Evolutionary conservation across 225 moss, liverwort and hornwort genomes (phyloP).

Genomic region (Lunularia cruciata): DNA sequence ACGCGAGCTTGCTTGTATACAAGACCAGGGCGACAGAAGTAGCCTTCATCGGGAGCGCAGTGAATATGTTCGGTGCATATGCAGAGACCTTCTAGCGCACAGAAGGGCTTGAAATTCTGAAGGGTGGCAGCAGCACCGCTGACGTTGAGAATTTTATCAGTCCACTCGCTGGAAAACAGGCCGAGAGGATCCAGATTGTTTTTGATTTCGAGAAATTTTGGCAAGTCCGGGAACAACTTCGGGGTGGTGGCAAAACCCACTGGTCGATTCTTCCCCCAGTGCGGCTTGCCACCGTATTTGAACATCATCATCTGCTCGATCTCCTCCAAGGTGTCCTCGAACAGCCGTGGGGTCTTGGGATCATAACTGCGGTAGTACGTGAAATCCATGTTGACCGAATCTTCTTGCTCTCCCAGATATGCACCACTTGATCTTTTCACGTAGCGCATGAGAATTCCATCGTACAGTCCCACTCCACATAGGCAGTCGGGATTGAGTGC

Average conservation of each 20-base stretch:
- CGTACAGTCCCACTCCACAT: slow-evolving; percentile 42
- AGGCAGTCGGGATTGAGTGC: background rate
- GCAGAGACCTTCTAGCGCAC: slow-evolving; percentile 34
- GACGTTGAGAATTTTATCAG: slow-evolving; percentile 14
- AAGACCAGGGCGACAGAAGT: slow-evolving; percentile 26
- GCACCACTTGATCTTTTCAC: slow-evolving; percentile 20
- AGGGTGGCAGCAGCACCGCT: slow-evolving; percentile 13
- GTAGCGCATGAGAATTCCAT: slow-evolving; percentile 51
- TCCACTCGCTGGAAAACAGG: slow-evolving; percentile 34
- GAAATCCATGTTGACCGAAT: slow-evolving; percentile 33
- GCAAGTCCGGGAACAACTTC: slow-evolving; percentile 15
- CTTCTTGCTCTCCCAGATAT: slow-evolving; percentile 43
- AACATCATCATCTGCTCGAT: slow-evolving; percentile 31
- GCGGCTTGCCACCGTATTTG: slow-evolving; percentile 29
- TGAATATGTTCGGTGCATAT: slow-evolving; percentile 27
- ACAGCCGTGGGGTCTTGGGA: background rate
- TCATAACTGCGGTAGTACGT: slow-evolving; percentile 20
- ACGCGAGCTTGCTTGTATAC: slow-evolving; percentile 31
- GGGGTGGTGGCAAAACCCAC: slow-evolving; percentile 14
- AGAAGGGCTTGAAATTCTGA: slow-evolving; percentile 14
- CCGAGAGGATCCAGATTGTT: slow-evolving; percentile 18
- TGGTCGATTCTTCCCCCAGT: slow-evolving; percentile 35
- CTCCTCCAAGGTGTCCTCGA: slow-evolving; percentile 29
- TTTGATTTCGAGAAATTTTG: slow-evolving; percentile 22
- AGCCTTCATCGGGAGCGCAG: slow-evolving; percentile 28